Base-by-base conservation (phyloP, 352 stramenopile species). In the Salisapilia sapeloensis region DNA sequence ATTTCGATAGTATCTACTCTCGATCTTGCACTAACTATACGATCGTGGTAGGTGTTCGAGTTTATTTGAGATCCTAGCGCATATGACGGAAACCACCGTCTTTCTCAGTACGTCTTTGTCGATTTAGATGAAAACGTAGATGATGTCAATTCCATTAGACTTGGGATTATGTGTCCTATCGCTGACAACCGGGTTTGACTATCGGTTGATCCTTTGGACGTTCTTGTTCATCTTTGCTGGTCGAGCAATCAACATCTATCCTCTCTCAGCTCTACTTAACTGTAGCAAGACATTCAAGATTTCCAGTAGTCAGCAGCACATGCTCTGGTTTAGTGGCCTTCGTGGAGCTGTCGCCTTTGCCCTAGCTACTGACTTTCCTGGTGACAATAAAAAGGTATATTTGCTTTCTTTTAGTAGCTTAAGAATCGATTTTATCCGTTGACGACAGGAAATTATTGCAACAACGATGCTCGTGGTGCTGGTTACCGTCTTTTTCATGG, bases 261-360 rank as follows among this genome's bases (percentile, higher is more conserved):
- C 65, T 1, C 50, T 89, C 23, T 40, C 48, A 0, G 38, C 38
- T 9, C 15, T 59, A 4, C 32, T 61, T 29, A 58, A 58, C 35
- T 36, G 31, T 10, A 19, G 8, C 12, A 20, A 46, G 6, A 15
- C 38, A 10, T 36, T 33, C 12, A 33, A 38, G 1, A 42, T 60
- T 21, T 26, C 33, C 5, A 6, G 27, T 3, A 83, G 75, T 33
- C 65, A 69, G 19, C 56, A 67, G 34, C 51, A 78, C 39, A 81
- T 86, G 65, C 45, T 91, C 18, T 89, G 64, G 62, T 87, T 87
- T 40, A 62, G 56, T 29, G 78, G 77, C 15, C 50, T 93, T n/a
- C 59, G 74, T 17, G 78, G 78, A 23, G 78, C 78, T 13, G 60
- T 93, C 4, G 69, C 71, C 2, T 93, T 82, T 44, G 63, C 65